Conservation (phyloP, 208 protist species). For the Wallacemonas collosoma region DNA sequence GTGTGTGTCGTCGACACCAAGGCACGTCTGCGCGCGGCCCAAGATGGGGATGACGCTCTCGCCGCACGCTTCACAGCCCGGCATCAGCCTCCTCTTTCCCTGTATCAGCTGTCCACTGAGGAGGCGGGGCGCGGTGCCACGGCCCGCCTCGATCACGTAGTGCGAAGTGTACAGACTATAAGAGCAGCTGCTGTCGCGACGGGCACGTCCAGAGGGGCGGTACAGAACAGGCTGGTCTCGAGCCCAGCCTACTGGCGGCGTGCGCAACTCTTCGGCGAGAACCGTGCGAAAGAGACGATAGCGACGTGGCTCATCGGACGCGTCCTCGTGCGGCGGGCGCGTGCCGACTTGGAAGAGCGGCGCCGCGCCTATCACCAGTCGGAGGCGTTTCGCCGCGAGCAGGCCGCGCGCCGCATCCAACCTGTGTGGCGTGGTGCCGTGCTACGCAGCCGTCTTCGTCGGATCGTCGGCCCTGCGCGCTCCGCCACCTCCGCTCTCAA, state of each 20-base stretch:
- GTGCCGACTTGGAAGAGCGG: constrained; percentile 32
- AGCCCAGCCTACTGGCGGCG: constrained; percentile 26
- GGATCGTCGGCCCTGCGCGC: constrained; percentile 23
- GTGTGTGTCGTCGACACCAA: constrained; percentile 3
- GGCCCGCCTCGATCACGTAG: neutral
- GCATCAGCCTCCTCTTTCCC: neutral
- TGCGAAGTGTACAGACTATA: too few relatives aligned
- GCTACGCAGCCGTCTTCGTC: constrained; percentile 63
- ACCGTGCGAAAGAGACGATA: constrained; percentile 30
- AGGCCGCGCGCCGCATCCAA: constrained; percentile 72
- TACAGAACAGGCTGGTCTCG: neutral
- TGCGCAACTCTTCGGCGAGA: constrained; percentile 23
- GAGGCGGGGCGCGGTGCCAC: constrained; percentile 7
- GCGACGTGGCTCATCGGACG: constrained; percentile 33
- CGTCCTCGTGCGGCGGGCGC: constrained; percentile 28
- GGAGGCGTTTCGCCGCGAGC: constrained; percentile 40
- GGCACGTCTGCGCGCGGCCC: constrained; percentile 9
- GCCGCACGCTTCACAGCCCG: constrained; percentile 10
- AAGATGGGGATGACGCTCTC: constrained; percentile 5
- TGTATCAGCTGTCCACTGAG: constrained; percentile 17
- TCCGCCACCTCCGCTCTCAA: neutral
- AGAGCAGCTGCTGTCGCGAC: too few relatives aligned
- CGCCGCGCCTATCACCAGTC: constrained; percentile 22
- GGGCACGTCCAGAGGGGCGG: constrained; percentile 14
- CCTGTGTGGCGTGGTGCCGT: constrained; percentile 84